Evolutionary conservation across 2,329 filamentous ascomycete genomes (phyloP).

Genomic region (Colletotrichum truncatum): DNA sequence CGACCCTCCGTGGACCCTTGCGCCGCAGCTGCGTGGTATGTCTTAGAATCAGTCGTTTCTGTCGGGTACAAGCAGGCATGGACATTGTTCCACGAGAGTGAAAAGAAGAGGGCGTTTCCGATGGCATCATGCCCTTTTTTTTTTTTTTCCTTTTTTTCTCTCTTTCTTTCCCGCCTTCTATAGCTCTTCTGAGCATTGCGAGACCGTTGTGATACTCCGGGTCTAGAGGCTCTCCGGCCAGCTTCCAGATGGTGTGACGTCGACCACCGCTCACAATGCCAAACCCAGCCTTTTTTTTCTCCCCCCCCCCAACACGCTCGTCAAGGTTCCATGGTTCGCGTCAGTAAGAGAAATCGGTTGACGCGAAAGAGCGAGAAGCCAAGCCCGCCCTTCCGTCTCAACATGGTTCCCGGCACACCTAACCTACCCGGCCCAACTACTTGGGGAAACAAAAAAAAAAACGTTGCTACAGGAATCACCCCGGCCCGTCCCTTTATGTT

Average conservation of each 20-base stretch:
- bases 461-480: too few relatives aligned
- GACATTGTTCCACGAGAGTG: not conserved
- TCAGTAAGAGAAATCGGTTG: not conserved
- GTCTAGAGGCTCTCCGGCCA: too few relatives aligned
- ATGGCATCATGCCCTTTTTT: not conserved
- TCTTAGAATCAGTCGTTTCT: conserved; percentile 12
- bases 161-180: too few relatives aligned
- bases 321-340: conserved; percentile 16
- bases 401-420: not conserved
- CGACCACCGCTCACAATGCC: not conserved
- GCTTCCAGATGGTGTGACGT: not conserved
- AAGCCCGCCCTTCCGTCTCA: not conserved
- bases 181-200: too few relatives aligned
- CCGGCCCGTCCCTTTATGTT: not conserved
- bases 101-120: not conserved
- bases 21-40: not conserved
- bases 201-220: too few relatives aligned
- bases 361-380: conserved; percentile 11
- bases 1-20: not conserved
- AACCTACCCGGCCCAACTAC: too few relatives aligned
- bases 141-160: too few relatives aligned
- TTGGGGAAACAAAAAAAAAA: too few relatives aligned
- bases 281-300: not conserved
- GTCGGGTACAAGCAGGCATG: not conserved
- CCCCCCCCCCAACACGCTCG: too few relatives aligned